Base-by-base conservation (phyloP, 1,284 basidiomycete species). In the Heterobasidion occidentale region DNA sequence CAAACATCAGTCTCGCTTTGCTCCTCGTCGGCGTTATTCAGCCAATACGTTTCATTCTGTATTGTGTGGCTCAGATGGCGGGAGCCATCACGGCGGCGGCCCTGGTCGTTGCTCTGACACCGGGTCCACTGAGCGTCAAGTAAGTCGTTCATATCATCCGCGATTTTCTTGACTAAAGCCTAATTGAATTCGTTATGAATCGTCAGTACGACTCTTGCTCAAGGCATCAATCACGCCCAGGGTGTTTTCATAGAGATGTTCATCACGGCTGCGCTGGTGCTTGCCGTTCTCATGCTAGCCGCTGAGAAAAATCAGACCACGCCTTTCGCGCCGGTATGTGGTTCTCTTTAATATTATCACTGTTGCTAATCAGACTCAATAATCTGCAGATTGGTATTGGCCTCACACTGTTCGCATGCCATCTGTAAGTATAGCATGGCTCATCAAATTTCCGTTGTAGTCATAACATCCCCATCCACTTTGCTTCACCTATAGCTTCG, bases 191-290 rank as follows among this genome's bases (percentile, higher is more conserved):
- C 52, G 51, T 27, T 34, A n/a, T 49, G 46, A 33, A 51, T 54
- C 14, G 46, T 35, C 51, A 84, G 81, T 61, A 80, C 78, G 14
- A 67, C 68, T 59, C 68, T 81, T n/a, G 68, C 69, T 2, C 61
- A 66, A 17, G 75, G 74, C 1, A 70, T 78, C 51, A 83, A 76
- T 65, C 59, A 67, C 2, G 75, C 78, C 2, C 80, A 85, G 67
- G 85, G 77, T 7, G 74, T 88, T 6, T 88, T 88, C 69, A 86
- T 88, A 62, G 85, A 88, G 67, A 83, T 86, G 79, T 87, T 89
- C 68, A 78, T 81, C 59, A 88, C 85, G 3, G 70, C 77, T 4
- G 70, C 75, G n/a, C 73, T 87, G 42, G 77, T 81, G 34, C 66
- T 83, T n/a, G 70, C 83, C 7, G 79, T 85, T 15, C 75, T 86